phyloP scores from a whole-genome alignment of 176 grass and related monocot genomes.

The Oryza australiensis region DNA sequence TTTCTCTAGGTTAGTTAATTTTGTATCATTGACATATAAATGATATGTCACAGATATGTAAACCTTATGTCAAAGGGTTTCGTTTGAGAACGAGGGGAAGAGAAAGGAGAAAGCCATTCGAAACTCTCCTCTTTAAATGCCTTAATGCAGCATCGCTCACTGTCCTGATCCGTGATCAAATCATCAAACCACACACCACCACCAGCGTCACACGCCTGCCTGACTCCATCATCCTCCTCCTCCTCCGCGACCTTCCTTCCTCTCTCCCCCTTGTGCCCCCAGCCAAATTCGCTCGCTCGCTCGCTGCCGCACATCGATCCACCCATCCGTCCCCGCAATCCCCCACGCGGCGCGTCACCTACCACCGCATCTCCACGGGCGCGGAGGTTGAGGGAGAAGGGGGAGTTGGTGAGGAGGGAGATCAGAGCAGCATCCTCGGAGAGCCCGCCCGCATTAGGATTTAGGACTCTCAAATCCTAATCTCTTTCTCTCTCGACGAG shows the following conservation, averaged over 20 bases:
- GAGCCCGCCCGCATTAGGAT: not conserved
- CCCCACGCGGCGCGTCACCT: constrained; percentile 15
- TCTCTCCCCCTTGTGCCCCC: not conserved
- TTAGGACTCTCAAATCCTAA: constrained; percentile 23
- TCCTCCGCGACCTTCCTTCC: not conserved
- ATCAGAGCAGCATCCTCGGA: constrained; percentile 16
- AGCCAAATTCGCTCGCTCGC: not conserved
- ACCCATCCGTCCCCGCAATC: not conserved
- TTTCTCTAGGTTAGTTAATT: too few species aligned
- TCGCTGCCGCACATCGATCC: constrained; percentile 1
- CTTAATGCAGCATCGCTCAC: not conserved
- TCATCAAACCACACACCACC: not conserved
- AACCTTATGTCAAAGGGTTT: too few species aligned
- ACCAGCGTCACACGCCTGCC: too few species aligned
- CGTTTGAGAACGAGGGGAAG: too few species aligned
- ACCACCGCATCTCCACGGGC: constrained; percentile 22
- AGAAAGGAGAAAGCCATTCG: not conserved
- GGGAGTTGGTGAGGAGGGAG: constrained; percentile 37
- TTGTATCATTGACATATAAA: too few species aligned
- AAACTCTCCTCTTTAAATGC: constrained; percentile 38
- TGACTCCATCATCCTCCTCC: not conserved
- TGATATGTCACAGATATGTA: too few species aligned
- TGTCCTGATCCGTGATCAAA: not conserved
- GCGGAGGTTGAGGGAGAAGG: not conserved
- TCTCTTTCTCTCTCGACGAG: constrained; percentile 12